Percentiles rank a stretch among this genome's conserved stretches.
These are phyloP conservation scores for Melastoma malabathricum DNA, from an alignment of 345 rosid genomes.

Conservation along the genomic window DNA sequence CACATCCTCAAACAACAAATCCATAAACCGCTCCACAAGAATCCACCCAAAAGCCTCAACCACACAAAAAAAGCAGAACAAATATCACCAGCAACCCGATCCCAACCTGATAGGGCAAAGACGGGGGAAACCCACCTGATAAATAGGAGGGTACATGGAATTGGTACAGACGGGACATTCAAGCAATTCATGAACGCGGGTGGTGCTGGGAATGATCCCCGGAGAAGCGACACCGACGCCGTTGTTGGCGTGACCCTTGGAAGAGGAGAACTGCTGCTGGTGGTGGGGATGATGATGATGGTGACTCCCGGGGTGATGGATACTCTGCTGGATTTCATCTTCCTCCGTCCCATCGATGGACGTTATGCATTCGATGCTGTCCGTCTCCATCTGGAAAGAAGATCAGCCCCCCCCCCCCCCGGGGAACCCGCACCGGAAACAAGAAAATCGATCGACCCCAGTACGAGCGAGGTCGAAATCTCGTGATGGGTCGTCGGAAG, in stretches of 20 bases:
- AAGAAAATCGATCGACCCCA: too few relatives aligned
- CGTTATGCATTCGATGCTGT: slow-evolving; percentile 65
- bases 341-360: slow-evolving; percentile 60
- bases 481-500: too few relatives aligned
- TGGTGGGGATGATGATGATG: slow-evolving; percentile 2
- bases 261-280: slow-evolving; percentile 27
- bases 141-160: slow-evolving; percentile 96
- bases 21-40: background rate
- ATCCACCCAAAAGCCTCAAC: background rate
- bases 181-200: slow-evolving; percentile 88
- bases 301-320: slow-evolving; percentile 28
- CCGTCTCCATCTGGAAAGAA: slow-evolving; percentile 43
- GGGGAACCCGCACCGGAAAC: too few relatives aligned
- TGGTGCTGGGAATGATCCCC: slow-evolving; percentile 47
- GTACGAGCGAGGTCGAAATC: too few relatives aligned
- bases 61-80: background rate
- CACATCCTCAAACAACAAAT: background rate
- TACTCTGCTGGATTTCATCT: slow-evolving; percentile 57
- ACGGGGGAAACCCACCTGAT: slow-evolving; percentile 39
- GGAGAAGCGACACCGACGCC: slow-evolving; percentile 27
- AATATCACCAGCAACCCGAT: too few relatives aligned
- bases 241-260: background rate
- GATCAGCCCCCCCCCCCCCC: background rate
- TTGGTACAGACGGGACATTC: slow-evolving; percentile 97
- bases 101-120: too few relatives aligned